These are phyloP conservation scores for Puccinia coronata DNA, from an alignment of 1,284 basidiomycete species.

Conservation along the genomic window DNA sequence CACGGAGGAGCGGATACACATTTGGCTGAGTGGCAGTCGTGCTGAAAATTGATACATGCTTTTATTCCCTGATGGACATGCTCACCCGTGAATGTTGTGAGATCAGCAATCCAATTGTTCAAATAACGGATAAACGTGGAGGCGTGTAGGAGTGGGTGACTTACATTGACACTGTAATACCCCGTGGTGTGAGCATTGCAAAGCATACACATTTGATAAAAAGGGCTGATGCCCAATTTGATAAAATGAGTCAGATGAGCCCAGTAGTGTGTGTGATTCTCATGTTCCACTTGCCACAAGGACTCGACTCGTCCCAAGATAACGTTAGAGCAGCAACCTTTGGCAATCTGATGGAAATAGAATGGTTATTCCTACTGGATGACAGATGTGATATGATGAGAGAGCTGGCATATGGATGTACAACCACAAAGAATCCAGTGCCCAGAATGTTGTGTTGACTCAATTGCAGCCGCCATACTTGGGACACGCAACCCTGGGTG, in stretches of 20 bases:
- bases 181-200: not conserved
- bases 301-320: not conserved
- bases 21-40: not conserved
- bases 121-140: not conserved
- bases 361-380: no score
- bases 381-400: no score
- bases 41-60: not conserved
- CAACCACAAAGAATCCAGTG: not conserved
- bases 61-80: constrained; percentile 8
- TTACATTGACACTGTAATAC: not conserved
- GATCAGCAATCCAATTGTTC: no score
- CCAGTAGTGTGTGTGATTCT: not conserved
- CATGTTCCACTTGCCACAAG: no score
- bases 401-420: not conserved
- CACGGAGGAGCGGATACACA: no score
- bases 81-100: no score
- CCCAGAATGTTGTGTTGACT: not conserved
- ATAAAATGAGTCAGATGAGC: not conserved
- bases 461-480: not conserved
- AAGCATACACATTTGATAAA: not conserved
- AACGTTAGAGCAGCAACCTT: not conserved
- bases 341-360: no score
- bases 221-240: not conserved
- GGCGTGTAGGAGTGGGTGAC: not conserved
- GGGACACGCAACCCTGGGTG: not conserved